phyloP scores from a whole-genome alignment of 495 filamentous ascomycete genomes.

The Hypoxylon fragiforme region DNA sequence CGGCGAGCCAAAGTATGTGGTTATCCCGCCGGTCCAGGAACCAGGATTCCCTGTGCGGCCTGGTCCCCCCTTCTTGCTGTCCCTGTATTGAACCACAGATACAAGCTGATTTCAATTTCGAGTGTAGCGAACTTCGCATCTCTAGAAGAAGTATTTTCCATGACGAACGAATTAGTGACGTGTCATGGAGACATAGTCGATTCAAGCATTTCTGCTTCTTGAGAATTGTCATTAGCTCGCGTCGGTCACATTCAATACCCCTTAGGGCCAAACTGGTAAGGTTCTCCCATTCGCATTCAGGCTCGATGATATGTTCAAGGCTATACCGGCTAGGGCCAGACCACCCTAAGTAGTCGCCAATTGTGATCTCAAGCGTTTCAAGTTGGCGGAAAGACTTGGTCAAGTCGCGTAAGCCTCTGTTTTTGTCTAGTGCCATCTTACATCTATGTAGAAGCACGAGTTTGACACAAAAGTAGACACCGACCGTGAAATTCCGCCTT shows the following conservation, averaged over 20 bases:
- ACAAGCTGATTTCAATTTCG: constrained; percentile 12
- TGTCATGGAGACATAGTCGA: constrained; percentile 13
- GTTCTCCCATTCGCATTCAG: constrained; percentile 16
- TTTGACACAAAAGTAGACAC: no score
- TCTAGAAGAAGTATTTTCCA: constrained; percentile 17
- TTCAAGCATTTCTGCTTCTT: constrained; percentile 16
- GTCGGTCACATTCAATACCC: constrained; percentile 17
- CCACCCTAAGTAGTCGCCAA: no score
- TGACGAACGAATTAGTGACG: constrained; percentile 7
- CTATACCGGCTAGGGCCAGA: no score
- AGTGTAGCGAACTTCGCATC: constrained; percentile 15
- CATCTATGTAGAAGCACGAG: no score
- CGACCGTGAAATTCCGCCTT: no score
- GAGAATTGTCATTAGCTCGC: constrained; percentile 21
- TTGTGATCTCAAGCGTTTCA: constrained; percentile 10
- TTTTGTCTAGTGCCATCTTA: no score
- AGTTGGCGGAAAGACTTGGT: constrained; percentile 14
- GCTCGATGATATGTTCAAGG: constrained; percentile 22
- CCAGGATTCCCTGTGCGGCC: no score
- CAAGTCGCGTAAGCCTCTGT: constrained; percentile 18
- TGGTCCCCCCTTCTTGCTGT: background rate
- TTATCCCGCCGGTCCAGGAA: no score
- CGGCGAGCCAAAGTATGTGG: no score
- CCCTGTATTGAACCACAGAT: constrained; percentile 17
- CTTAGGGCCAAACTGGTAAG: constrained; percentile 16